Evolutionary conservation across 1,139 yeast genomes (phyloP), one percentile per base, ranked within the genome.

Genomic region (Yamadazyma kanchanaburiensis): DNA sequence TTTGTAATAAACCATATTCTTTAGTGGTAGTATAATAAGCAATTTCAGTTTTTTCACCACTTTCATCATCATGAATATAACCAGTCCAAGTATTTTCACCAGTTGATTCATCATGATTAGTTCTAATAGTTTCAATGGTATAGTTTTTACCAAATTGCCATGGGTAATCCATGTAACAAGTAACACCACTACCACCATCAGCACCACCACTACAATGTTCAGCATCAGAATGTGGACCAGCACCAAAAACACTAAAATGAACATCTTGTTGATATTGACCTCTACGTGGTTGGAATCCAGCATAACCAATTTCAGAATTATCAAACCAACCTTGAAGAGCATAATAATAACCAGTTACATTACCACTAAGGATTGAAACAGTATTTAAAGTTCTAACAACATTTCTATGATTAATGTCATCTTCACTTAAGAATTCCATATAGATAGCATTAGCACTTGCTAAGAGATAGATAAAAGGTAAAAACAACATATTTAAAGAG

Each of bases 101-200:
- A 17, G 16, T 15, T 8, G 27, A 4, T 15, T 30, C 31, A 24
- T 35, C 17, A 25, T 27, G 27, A 10, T 9, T 9, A 16, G 27
- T 26, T 25, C 34, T 24, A 4, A 16, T 23, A 22, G 28, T 22
- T 21, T 19, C 34, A 25, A 38, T 28, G 12, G 42, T 39, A 22
- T 38, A 38, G 17, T 35, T 36, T n/a, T 31, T 34, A 12, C 31
- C 33, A 21, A 38, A 37, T 20, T 37, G 27, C 41, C 42, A 40
- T 9, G 33, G 35, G 12, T 24, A 36, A 21, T 29, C 34, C 4
- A 20, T 11, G n/a, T 28, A 23, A 22, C 42, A 38, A 6, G 40
- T 31, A 2, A 33, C 35, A 5, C 44, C 44, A 19, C 15, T 4
- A 3, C 41, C 44, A 20, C 32, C 31, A 26, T 38, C 42, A 7